Conservation (phyloP, 345 rosid species). For the Leavenworthia alabamica region DNA sequence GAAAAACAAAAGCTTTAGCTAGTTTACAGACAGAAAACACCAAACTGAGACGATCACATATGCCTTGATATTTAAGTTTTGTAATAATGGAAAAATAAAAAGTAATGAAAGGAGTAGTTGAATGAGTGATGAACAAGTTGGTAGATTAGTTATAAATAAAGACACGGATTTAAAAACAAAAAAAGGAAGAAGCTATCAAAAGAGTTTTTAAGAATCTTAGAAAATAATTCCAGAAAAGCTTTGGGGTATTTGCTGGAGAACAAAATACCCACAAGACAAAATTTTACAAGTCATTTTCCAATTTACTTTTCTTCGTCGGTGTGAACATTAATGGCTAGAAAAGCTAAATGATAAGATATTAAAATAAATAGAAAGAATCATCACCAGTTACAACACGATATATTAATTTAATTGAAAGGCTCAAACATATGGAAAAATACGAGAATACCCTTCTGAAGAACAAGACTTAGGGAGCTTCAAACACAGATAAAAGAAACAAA, state of each 20-base stretch:
- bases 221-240: constrained; percentile 37
- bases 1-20: constrained; percentile 22
- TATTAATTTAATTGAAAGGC: constrained; percentile 3
- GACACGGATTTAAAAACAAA: constrained; percentile 23
- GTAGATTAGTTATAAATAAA: constrained; percentile 27
- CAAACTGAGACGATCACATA: neutral
- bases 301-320: constrained; percentile 36
- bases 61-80: constrained; percentile 22
- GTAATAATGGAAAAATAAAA: constrained; percentile 15
- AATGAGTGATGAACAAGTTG: constrained; percentile 41
- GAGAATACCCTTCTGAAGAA: constrained; percentile 36
- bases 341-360: constrained; percentile 21
- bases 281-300: constrained; percentile 36
- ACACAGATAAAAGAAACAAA: neutral
- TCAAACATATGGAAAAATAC: constrained; percentile 7
- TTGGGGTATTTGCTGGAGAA: constrained; percentile 38
- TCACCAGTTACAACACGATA: neutral
- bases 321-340: constrained; percentile 51
- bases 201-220: constrained; percentile 47
- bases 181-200: constrained; percentile 37
- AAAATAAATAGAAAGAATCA: constrained; percentile 21
- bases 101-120: constrained; percentile 77
- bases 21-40: neutral
- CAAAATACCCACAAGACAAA: constrained; percentile 40
- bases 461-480: neutral